Evolutionary conservation across 345 rosid species (phyloP).

Genomic region (Dimocarpus longan): DNA sequence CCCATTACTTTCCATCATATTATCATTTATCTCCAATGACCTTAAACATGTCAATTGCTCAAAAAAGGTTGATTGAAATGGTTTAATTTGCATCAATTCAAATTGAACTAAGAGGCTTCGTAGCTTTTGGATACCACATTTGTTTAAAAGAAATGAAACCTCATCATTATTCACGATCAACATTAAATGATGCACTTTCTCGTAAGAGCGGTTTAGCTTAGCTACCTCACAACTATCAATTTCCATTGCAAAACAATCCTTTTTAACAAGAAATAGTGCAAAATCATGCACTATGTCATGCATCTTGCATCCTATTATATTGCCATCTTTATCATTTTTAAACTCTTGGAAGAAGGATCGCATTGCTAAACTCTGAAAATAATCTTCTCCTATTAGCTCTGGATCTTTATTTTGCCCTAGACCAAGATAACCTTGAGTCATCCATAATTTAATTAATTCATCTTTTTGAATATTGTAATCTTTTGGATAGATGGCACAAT

Average conservation of each 20-base stretch:
- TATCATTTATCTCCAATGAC: background rate
- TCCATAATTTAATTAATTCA: background rate
- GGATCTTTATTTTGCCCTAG: background rate
- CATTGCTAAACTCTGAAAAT: background rate
- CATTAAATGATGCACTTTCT: no score
- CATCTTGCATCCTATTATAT: no score
- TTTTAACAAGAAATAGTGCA: no score
- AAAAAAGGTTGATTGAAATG: background rate
- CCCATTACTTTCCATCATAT: no score
- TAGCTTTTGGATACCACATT: background rate
- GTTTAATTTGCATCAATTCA: background rate
- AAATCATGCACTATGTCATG: background rate
- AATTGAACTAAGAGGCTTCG: background rate
- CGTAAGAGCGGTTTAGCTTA: no score
- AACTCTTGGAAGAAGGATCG: background rate
- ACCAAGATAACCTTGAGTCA: conserved; percentile 5
- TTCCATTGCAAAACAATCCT: no score
- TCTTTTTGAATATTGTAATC: background rate
- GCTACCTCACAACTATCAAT: no score
- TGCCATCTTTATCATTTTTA: background rate
- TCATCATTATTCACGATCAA: no score
- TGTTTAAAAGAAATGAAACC: background rate
- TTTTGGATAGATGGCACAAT: background rate
- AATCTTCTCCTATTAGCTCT: background rate
- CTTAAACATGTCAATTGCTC: background rate